These are phyloP conservation scores for Candida lessepsii DNA, from an alignment of 805 yeast genomes.

Conservation along the genomic window DNA sequence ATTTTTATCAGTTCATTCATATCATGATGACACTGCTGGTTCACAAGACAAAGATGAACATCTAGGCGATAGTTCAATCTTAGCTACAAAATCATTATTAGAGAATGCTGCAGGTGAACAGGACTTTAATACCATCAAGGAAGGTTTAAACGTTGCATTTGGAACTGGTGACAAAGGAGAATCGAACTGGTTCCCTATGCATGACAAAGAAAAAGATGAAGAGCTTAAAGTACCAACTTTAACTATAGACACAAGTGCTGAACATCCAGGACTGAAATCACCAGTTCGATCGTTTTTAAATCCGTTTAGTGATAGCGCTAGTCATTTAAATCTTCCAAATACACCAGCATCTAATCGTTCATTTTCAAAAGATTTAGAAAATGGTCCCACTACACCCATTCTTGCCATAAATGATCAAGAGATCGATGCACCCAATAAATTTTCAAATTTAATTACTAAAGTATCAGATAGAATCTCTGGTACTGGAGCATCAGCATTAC, in stretches of 20 bases:
- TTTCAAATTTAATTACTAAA: slow-evolving; percentile 25
- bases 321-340: neutral
- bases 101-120: slow-evolving; percentile 26
- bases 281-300: slow-evolving; percentile 5
- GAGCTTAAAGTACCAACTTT: slow-evolving; percentile 14
- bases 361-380: slow-evolving; percentile 18
- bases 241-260: slow-evolving; percentile 18
- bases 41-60: neutral
- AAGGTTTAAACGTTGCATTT: slow-evolving; percentile 35
- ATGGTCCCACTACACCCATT: slow-evolving; percentile 16
- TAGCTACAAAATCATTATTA: slow-evolving; percentile 18
- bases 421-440: slow-evolving; percentile 21
- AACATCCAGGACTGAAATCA: neutral
- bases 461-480: slow-evolving; percentile 39
- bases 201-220: neutral
- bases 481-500: slow-evolving; percentile 18
- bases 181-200: slow-evolving; percentile 32
- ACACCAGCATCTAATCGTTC: slow-evolving; percentile 12
- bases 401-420: slow-evolving; percentile 13
- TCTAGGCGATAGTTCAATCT: neutral
- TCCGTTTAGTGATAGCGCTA: slow-evolving; percentile 5
- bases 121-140: slow-evolving; percentile 31
- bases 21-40: neutral
- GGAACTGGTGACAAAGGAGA: slow-evolving; percentile 22
- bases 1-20: slow-evolving; percentile 1